Evolutionary conservation across 768 basidiomycete species (phyloP), one percentile per base, ranked within the genome.

Genomic region (Leccinellum luteum): DNA sequence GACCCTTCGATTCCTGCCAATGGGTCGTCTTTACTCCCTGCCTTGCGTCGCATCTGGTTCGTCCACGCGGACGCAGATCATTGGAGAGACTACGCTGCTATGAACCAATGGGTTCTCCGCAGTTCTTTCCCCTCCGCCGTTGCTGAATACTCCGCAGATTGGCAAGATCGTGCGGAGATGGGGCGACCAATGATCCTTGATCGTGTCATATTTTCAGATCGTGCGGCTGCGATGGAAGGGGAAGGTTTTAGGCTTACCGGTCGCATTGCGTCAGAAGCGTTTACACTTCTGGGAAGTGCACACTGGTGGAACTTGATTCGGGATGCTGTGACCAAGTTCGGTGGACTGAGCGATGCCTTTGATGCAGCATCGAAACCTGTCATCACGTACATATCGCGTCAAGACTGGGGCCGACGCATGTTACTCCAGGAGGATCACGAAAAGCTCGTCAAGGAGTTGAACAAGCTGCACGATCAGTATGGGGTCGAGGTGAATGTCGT

Each of bases 401-500:
- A 98, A 68, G 84, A 79, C 3, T 98, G 94, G 94, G 88, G 85
- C 15, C 76, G 94, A 45, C 80, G 94, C 21, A 95, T 88, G 86
- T 71, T 98, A 55, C 81, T 83, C 31, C 80, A 78, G 30, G 82
- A 82, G 55, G 81, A 94, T 66, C 93, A 98, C 69, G 87, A 93
- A 4, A 80, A 75, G 52, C 81, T 98, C 9, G 92, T 97, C 1
- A 64, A 75, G 56, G 91, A 88, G 68, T 73, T 98, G 19, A 77
- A 85, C 64, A 83, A 81, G 60, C 75, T 96, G 48, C 79, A 85
- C 25, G 85, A 89, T 56, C 63, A 75, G 51, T 80, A 93, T 62
- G 91, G 88, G 2, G 92, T 88, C 66, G 94, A 97, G 74, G 85
- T 97, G 48, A 92, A 95, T 65, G 78, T 96, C 44, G 92, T 94